Evolutionary conservation across 2,329 filamentous ascomycete species (phyloP), one percentile per base, ranked within the genome.

Genomic region (Huntiella moniliformis): DNA sequence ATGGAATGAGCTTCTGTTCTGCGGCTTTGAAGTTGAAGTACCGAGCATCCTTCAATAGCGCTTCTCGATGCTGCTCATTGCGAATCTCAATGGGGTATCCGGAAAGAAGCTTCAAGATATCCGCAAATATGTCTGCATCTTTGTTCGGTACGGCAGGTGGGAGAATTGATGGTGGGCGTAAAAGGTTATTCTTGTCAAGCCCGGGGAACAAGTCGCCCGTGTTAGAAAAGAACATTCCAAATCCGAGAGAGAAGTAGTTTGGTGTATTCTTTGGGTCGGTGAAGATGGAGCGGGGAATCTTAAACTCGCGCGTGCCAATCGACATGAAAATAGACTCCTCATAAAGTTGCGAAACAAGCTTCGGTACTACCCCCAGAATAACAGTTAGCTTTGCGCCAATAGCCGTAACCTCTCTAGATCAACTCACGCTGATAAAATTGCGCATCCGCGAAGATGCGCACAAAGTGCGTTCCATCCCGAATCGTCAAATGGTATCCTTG

Each of bases 181-280:
- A 74, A 15, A 95, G 72, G 11, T 77, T 75, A 50, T 77, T 74
- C 44, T 84, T 76, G 49, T 86, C 77, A 1, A 95, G 71, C 1
- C 87, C 88, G 0, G 88, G 88, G 54, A 94, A 95, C 4, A 86
- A 72, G 54, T 93, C 80, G 11, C 74, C 69, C 0, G 82, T 82
- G 2, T 75, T 77, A 12, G 78, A 79, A 64, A 94, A 93, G 68
- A 93, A 92, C 54, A 84, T 74, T 34, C 78, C 80, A 56, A 93
- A 94, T 49, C 87, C 87, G 3, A 95, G 72, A 0, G 85, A 81
- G 67, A 96, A 96, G 68, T 86, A 96, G 60, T 96, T 96, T 10
- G 87, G 87, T n/a, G 77, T 79, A 62, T 96, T 87, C 18, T 87
- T 88, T 1, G 86, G 84, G 33, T 74, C 73, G 28, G 74, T 79